Percentiles rank a stretch among this genome's conserved stretches.
Evolutionary conservation across 768 basidiomycete genomes (phyloP).

Genomic region (Asterophora lycoperdoides): DNA sequence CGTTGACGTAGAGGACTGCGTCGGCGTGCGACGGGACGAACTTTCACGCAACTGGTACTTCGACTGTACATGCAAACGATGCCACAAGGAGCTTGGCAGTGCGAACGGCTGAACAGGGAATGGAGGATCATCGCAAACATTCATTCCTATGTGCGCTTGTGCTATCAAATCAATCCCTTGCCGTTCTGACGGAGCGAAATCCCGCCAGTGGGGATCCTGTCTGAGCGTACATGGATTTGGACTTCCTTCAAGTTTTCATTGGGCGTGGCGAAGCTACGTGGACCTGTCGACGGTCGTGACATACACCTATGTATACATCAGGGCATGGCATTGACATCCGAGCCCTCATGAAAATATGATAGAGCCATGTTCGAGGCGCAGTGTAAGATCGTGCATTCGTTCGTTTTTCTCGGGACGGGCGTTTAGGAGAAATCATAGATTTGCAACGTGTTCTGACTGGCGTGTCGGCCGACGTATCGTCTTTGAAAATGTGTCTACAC

Average conservation of each 20-base stretch:
- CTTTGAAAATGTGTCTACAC: too few relatives aligned
- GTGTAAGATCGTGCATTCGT: neutral
- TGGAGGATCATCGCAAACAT: neutral
- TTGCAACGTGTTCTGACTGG: constrained; percentile 6
- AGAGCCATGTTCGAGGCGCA: neutral
- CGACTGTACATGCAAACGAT: constrained; percentile 45
- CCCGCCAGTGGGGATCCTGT: too few relatives aligned
- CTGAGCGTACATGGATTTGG: neutral
- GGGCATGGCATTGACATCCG: neutral
- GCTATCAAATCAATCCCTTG: constrained; percentile 5
- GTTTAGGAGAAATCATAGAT: neutral
- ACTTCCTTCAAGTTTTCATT: neutral
- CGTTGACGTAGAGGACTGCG: constrained; percentile 34
- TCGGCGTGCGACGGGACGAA: constrained; percentile 34
- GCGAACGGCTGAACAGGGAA: neutral
- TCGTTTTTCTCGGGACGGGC: neutral
- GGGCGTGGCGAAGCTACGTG: too few relatives aligned
- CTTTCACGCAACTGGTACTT: constrained; percentile 55
- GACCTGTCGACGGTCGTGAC: too few relatives aligned
- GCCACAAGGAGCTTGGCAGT: constrained; percentile 27
- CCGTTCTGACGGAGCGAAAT: neutral
- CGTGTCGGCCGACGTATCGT: too few relatives aligned
- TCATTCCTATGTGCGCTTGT: constrained; percentile 4
- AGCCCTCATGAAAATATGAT: constrained; percentile 3
- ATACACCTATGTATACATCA: too few relatives aligned